Base-by-base conservation (phyloP, 352 stramenopile species). In the Phytophthora sansomeana region DNA sequence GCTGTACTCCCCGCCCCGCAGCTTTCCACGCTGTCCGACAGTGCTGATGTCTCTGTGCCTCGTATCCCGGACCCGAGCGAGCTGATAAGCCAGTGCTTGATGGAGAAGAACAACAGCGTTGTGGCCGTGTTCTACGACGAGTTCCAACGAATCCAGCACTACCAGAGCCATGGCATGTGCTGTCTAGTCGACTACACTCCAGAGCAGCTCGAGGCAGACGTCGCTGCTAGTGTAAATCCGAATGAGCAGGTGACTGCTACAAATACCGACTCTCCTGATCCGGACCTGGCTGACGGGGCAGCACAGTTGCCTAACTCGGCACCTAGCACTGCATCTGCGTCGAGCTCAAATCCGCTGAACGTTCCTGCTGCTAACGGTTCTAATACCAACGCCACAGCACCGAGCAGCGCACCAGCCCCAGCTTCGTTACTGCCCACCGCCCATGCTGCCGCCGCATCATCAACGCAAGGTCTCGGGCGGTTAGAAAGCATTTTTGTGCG, bases 401-500 rank as follows among this genome's bases (percentile, higher is more conserved):
- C 65, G 6, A 75, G 19, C 30, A 67, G 17, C 28, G 21, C 28
- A 26, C 19, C 60, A 67, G 19, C 63, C 24, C 19, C 57, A 49
- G 43, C 47, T 32, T 58, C 70, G 1, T 33, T 72, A 16, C n/a
- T 67, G 8, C 17, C 59, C 33, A 38, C 51, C 43, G 26, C 51
- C 52, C 56, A 68, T 36, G 59, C 13, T 60, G 41, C 32, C 28
- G 38, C 39, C n/a, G 56, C 41, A 5, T 64, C 70, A 14, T 71
- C 75, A 16, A 67, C 67, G 2, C 84, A 91, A 80, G 76, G 80
- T 8, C 74, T 91, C 2, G 80, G 82, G 1, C 77, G 83, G 1
- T 53, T 95, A n/a, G 86, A 95, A 59, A 95, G 83, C 57, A 92
- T 95, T 58, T 95, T 93, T 32, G 78, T 95, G 21, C 83, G 84